Evolutionary conservation across 805 yeast genomes (phyloP).

Genomic region (Starmerella sirachaensis): DNA sequence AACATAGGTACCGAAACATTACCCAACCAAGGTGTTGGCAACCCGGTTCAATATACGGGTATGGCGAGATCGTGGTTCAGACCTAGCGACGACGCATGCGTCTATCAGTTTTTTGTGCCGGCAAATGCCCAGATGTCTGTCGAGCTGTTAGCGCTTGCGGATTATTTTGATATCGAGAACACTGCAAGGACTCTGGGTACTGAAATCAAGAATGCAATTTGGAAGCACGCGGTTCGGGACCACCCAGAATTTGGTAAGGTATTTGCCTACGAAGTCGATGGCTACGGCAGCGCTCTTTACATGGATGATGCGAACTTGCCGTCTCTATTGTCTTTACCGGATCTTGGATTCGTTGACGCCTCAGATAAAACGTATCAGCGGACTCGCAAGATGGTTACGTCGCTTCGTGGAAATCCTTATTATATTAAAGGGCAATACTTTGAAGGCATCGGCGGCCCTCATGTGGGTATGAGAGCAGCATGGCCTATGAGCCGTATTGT

Average conservation of each 20-base stretch:
- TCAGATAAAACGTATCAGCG: constrained; percentile 56
- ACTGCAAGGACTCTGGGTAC: constrained; percentile 28
- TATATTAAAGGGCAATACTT: constrained; percentile 50
- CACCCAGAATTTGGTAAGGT: constrained; percentile 66
- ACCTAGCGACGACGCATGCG: constrained; percentile 80
- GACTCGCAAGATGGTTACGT: constrained; percentile 64
- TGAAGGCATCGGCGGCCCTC: constrained; percentile 85
- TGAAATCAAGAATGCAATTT: constrained; percentile 43
- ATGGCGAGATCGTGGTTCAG: constrained; percentile 72
- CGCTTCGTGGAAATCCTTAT: constrained; percentile 66
- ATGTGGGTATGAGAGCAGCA: constrained; percentile 64
- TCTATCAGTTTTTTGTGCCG: constrained; percentile 70
- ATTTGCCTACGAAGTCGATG: constrained; percentile 82
- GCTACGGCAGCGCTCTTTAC: constrained; percentile 56
- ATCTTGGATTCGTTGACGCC: constrained; percentile 47
- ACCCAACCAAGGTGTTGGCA: constrained; percentile 67
- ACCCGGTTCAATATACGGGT: constrained; percentile 65
- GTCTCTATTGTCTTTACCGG: constrained; percentile 70
- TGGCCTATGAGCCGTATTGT: constrained; percentile 87
- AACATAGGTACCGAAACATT: constrained; percentile 71
- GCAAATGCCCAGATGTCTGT: constrained; percentile 68
- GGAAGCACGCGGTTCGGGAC: constrained; percentile 49
- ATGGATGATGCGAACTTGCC: constrained; percentile 94
- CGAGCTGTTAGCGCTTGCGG: constrained; percentile 39
- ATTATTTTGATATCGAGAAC: constrained; percentile 22